Conservation (phyloP, 495 filamentous ascomycete genomes). For the Podospora anserina region DNA sequence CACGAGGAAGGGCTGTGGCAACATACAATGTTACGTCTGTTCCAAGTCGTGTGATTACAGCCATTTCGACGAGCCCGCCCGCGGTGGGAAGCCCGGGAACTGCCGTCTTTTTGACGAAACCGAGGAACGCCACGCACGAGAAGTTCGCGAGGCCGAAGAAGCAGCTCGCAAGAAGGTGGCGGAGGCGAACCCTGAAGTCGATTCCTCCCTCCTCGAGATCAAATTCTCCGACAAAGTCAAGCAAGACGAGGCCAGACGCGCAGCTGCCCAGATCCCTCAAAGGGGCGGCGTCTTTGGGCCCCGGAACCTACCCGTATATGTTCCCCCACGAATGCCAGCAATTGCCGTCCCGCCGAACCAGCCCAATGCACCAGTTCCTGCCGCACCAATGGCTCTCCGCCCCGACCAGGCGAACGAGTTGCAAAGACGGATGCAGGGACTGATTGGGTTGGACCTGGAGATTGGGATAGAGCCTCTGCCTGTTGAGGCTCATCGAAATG, state of each 20-base stretch:
- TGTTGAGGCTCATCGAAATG: not conserved
- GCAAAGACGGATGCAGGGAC: not conserved
- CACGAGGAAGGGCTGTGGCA: conserved; percentile 48
- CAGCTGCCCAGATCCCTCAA: not conserved
- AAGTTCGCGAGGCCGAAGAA: conserved; percentile 63
- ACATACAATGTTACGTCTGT: conserved; percentile 72
- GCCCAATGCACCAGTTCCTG: not conserved
- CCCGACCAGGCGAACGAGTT: too few species aligned
- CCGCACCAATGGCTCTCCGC: too few species aligned
- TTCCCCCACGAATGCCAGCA: too few species aligned
- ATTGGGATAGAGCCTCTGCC: not conserved
- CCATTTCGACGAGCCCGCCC: conserved; percentile 49
- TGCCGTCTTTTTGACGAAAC: conserved; percentile 72
- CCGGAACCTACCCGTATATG: too few species aligned
- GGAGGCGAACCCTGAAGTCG: conserved; percentile 58
- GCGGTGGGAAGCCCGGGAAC: conserved; percentile 47
- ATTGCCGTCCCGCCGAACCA: not conserved
- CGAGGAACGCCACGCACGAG: conserved; percentile 59
- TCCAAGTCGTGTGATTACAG: conserved; percentile 53
- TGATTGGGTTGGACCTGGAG: not conserved
- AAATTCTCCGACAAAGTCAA: conserved; percentile 56
- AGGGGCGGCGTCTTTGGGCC: not conserved
- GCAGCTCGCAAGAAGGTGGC: conserved; percentile 55
- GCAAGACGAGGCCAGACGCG: conserved; percentile 30
- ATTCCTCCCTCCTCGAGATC: conserved; percentile 55